phyloP scores from a whole-genome alignment of 2,329 filamentous ascomycete species.

The Acarospora socialis region DNA sequence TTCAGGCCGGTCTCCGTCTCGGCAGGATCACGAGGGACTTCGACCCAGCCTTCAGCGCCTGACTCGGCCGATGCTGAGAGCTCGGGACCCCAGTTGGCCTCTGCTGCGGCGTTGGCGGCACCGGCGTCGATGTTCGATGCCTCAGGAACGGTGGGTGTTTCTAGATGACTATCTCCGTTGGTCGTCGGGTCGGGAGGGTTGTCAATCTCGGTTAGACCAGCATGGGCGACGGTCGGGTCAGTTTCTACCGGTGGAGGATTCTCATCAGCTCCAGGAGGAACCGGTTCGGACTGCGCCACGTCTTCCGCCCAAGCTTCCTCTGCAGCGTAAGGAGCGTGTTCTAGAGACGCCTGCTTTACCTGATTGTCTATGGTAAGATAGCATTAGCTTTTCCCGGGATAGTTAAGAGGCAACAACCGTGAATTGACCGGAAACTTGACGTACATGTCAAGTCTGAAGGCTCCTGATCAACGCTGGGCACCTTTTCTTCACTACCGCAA shows the following conservation, averaged over 20 bases:
- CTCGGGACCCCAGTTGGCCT: slow-evolving; percentile 42
- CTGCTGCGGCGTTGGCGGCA: slow-evolving; percentile 33
- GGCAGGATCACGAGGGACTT: slow-evolving; percentile 55
- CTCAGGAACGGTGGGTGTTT: slow-evolving; percentile 11
- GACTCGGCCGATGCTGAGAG: slow-evolving; percentile 33
- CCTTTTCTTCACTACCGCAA: slow-evolving; percentile 42
- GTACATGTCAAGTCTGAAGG: slow-evolving; percentile 43
- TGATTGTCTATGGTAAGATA: slow-evolving; percentile 31
- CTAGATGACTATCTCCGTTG: slow-evolving; percentile 9
- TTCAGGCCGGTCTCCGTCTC: slow-evolving; percentile 57
- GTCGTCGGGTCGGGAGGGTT: slow-evolving; percentile 28
- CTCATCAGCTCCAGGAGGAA: slow-evolving; percentile 23
- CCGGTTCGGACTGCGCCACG: slow-evolving; percentile 29
- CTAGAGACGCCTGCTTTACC: slow-evolving; percentile 20
- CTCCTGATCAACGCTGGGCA: slow-evolving; percentile 42
- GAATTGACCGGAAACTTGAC: no score
- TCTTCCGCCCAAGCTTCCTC: slow-evolving; percentile 37
- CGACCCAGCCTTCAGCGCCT: slow-evolving; percentile 55
- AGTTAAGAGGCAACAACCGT: slow-evolving; percentile 1
- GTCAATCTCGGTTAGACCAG: slow-evolving; percentile 45
- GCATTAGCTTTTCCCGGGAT: background rate
- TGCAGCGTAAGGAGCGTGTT: slow-evolving; percentile 29
- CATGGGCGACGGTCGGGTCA: slow-evolving; percentile 47
- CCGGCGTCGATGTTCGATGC: slow-evolving; percentile 25
- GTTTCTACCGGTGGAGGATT: slow-evolving; percentile 21